These are phyloP conservation scores for Fusarium avenaceum DNA, from an alignment of 2,329 filamentous ascomycete species.

Conservation along the genomic window DNA sequence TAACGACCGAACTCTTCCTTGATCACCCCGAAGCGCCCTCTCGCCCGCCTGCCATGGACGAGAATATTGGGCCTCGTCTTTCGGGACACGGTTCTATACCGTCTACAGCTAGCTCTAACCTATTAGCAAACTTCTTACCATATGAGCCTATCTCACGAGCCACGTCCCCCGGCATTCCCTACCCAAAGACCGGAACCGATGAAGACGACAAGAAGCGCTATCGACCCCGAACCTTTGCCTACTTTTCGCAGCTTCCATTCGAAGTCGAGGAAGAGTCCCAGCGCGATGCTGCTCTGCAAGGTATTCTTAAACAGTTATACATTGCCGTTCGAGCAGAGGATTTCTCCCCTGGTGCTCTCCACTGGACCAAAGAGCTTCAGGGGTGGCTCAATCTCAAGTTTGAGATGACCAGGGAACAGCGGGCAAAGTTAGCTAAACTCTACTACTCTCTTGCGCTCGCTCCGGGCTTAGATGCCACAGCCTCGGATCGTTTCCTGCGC, in stretches of 20 bases:
- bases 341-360: conserved; percentile 91
- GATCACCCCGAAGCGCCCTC: not conserved
- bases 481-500: conserved; percentile 91
- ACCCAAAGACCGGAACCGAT: conserved; percentile 60
- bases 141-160: conserved; percentile 84
- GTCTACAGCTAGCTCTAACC: conserved; percentile 51
- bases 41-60: conserved; percentile 53
- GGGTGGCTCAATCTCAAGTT: conserved; percentile 98
- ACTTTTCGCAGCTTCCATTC: conserved; percentile 92
- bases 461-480: conserved; percentile 84
- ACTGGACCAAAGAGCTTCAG: conserved; percentile 97
- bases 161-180: conserved; percentile 81
- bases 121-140: conserved; percentile 57
- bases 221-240: conserved; percentile 91
- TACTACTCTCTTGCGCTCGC: conserved; percentile 96
- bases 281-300: conserved; percentile 82
- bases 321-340: conserved; percentile 92
- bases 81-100: conserved; percentile 51
- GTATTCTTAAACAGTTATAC: conserved; percentile 94
- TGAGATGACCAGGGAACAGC: conserved; percentile 87
- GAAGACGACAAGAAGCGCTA: conserved; percentile 74
- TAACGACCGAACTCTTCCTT: conserved; percentile 3
- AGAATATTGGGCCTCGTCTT: conserved; percentile 55
- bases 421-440: conserved; percentile 86
- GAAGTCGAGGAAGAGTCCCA: conserved; percentile 83